Evolutionary conservation across 192 early-diverging fungal genomes (phyloP).

Genomic region (Powellomyces hirtus): DNA sequence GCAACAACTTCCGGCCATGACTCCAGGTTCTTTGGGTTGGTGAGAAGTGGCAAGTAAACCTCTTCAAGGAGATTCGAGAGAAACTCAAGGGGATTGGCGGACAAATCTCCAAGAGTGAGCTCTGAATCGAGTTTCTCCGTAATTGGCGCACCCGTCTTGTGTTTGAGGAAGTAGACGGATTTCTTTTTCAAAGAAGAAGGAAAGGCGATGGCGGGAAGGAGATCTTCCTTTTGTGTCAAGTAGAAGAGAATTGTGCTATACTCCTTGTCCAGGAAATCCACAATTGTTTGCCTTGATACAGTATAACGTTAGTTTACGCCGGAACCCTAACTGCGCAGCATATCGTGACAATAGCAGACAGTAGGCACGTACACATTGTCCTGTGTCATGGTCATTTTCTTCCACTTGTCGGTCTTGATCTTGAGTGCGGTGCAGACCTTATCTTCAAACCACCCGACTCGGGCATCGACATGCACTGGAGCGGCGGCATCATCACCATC

Average conservation of each 20-base stretch:
- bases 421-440: slow-evolving; percentile 52
- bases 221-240: slow-evolving; percentile 60
- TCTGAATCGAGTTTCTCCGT: slow-evolving; percentile 58
- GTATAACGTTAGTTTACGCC: too few relatives aligned
- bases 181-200: slow-evolving; percentile 58
- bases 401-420: slow-evolving; percentile 62
- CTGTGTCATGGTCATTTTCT: slow-evolving; percentile 46
- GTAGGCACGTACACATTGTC: slow-evolving; percentile 60
- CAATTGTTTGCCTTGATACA: slow-evolving; percentile 51
- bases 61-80: slow-evolving; percentile 56
- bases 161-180: slow-evolving; percentile 60
- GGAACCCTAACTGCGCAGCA: too few relatives aligned
- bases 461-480: slow-evolving; percentile 47
- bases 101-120: slow-evolving; percentile 57
- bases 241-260: slow-evolving; percentile 59
- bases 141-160: slow-evolving; percentile 42
- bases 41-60: slow-evolving; percentile 61
- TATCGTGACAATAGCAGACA: too few relatives aligned
- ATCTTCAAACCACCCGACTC: slow-evolving; percentile 62
- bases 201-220: slow-evolving; percentile 53
- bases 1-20: slow-evolving; percentile 70
- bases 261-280: slow-evolving; percentile 56
- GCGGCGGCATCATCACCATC: slow-evolving; percentile 40
- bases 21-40: slow-evolving; percentile 63
- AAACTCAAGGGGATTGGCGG: slow-evolving; percentile 61